These are phyloP conservation scores for Wickerhamomyces bisporus DNA, from an alignment of 805 yeast genomes.

Conservation along the genomic window DNA sequence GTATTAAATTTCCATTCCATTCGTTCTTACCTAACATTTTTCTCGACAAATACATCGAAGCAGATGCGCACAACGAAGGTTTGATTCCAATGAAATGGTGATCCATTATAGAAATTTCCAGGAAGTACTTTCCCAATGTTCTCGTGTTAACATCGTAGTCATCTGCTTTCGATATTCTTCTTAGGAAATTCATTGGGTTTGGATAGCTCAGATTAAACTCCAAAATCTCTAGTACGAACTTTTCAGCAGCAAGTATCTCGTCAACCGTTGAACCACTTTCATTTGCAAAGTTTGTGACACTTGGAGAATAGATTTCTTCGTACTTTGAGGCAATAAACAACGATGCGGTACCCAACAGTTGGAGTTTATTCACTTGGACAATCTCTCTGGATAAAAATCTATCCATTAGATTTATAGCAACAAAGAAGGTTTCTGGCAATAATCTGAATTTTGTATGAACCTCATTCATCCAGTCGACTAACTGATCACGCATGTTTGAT, in stretches of 20 bases:
- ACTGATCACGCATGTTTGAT: constrained; percentile 63
- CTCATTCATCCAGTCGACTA: constrained; percentile 93
- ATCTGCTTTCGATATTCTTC: constrained; percentile 91
- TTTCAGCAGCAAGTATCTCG: constrained; percentile 82
- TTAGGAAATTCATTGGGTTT: constrained; percentile 86
- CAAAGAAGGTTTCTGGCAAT: constrained; percentile 79
- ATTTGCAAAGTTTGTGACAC: constrained; percentile 78
- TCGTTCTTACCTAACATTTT: constrained; percentile 63
- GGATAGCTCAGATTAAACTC: constrained; percentile 81
- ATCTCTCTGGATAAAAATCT: constrained; percentile 73
- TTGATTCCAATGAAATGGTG: constrained; percentile 69
- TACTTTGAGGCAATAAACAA: constrained; percentile 87
- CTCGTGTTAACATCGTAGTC: constrained; percentile 87
- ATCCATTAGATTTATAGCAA: constrained; percentile 85
- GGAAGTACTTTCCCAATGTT: constrained; percentile 80
- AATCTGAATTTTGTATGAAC: constrained; percentile 81
- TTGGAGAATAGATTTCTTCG: constrained; percentile 89
- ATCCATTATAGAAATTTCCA: constrained; percentile 79
- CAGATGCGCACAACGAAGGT: constrained; percentile 84
- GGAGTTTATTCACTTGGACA: constrained; percentile 76
- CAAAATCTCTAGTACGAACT: constrained; percentile 66
- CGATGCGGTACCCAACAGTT: constrained; percentile 81
- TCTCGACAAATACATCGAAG: constrained; percentile 83
- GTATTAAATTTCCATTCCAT: constrained; percentile 85
- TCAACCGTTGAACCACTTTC: constrained; percentile 79